These are phyloP conservation scores for Infundibulicybe gibba DNA, from an alignment of 768 basidiomycete species.

Conservation along the genomic window DNA sequence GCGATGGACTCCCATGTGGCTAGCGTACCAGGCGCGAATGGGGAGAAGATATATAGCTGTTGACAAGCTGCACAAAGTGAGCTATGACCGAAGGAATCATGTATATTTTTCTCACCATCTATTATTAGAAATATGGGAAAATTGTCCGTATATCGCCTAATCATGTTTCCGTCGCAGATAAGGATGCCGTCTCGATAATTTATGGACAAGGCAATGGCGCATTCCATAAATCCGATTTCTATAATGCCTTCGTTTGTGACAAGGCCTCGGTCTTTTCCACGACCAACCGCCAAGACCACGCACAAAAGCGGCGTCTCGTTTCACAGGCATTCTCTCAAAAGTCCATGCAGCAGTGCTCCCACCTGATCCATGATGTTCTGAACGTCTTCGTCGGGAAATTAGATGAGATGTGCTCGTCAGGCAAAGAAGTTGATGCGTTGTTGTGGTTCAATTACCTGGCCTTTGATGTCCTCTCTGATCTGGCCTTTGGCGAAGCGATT, in stretches of 20 bases:
- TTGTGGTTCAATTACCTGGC: constrained; percentile 30
- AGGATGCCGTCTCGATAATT: constrained; percentile 20
- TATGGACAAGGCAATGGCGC: constrained; percentile 27
- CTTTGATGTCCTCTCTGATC: constrained; percentile 27
- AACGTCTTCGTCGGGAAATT: constrained; percentile 12
- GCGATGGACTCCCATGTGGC: no score
- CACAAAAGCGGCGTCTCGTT: constrained; percentile 24
- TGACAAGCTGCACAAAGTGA: no score
- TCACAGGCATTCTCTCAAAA: constrained; percentile 25
- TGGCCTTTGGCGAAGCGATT: constrained; percentile 28
- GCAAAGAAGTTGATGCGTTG: constrained; percentile 17
- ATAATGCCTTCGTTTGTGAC: constrained; percentile 23
- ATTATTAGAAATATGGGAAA: background rate
- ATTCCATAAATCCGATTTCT: constrained; percentile 26
- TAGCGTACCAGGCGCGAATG: no score
- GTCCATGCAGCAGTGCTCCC: constrained; percentile 33
- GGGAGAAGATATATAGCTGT: no score
- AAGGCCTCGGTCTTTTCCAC: constrained; percentile 28
- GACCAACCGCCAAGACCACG: constrained; percentile 23
- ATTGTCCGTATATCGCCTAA: constrained; percentile 27
- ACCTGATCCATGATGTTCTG: constrained; percentile 13
- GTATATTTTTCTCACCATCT: no score
- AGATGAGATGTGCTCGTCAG: constrained; percentile 14
- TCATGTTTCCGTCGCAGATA: constrained; percentile 26
- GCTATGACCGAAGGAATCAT: no score